These are phyloP conservation scores for Haplosporangium sp. DNA, from an alignment of 371 early-diverging fungal genomes.

Conservation along the genomic window DNA sequence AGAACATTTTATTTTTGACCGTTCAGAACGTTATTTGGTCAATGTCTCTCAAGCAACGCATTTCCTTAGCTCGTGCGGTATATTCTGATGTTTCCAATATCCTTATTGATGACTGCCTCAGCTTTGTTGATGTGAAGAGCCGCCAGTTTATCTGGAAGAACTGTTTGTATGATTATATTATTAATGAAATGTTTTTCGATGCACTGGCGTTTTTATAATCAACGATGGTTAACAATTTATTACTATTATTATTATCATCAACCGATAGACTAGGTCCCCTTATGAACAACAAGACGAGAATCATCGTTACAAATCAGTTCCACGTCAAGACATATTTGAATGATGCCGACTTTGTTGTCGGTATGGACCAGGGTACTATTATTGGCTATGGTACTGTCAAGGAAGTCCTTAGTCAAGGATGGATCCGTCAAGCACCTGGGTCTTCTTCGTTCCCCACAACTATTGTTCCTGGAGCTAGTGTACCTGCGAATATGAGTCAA, in stretches of 20 bases:
- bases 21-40: slow-evolving; percentile 45
- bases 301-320: slow-evolving; percentile 49
- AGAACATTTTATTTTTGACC: not conserved
- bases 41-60: slow-evolving; percentile 55
- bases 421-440: slow-evolving; percentile 56
- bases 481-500: slow-evolving; percentile 51
- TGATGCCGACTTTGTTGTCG: slow-evolving; percentile 53
- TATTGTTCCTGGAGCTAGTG: slow-evolving; percentile 47
- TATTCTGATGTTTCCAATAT: slow-evolving; percentile 50
- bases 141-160: slow-evolving; percentile 54
- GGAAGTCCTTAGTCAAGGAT: slow-evolving; percentile 46
- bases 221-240: no score
- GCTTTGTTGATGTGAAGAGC: slow-evolving; percentile 53
- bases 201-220: no score
- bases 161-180: slow-evolving; percentile 26
- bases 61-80: slow-evolving; percentile 49
- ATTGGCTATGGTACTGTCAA: slow-evolving; percentile 47
- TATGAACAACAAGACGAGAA: slow-evolving; percentile 40
- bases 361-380: slow-evolving; percentile 51
- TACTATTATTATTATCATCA: not conserved
- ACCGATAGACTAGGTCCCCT: slow-evolving; percentile 40
- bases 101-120: slow-evolving; percentile 54
- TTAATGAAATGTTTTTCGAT: no score
- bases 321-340: slow-evolving; percentile 49
- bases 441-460: slow-evolving; percentile 48